These are phyloP conservation scores for Chlorella sp. DNA, from an alignment of 139 green algal genomes.

Conservation along the genomic window DNA sequence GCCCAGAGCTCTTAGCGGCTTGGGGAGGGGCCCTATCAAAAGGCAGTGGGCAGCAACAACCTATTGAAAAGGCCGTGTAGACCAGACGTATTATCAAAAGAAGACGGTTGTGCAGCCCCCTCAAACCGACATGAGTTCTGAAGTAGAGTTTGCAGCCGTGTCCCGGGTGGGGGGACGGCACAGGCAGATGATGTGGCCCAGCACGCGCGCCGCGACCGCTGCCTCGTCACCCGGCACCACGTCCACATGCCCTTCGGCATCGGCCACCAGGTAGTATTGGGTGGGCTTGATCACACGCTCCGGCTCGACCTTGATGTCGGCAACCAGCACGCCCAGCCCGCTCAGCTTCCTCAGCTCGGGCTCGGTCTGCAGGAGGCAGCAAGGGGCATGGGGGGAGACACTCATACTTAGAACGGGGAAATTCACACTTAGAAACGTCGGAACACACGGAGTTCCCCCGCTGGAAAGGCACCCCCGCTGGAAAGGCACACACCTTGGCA, in stretches of 20 bases:
- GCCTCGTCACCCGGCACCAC: conserved; percentile 47
- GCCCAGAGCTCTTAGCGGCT: too few species aligned
- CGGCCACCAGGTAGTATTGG: conserved; percentile 56
- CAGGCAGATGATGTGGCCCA: conserved; percentile 69
- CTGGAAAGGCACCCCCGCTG: not conserved
- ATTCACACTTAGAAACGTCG: too few species aligned
- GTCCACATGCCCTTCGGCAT: conserved; percentile 26
- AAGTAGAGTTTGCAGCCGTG: conserved; percentile 7
- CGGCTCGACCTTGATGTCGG: conserved; percentile 47
- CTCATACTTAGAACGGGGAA: not conserved
- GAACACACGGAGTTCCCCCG: too few species aligned
- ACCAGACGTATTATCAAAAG: too few species aligned
- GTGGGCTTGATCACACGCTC: not conserved
- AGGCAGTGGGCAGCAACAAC: too few species aligned
- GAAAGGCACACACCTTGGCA: conserved; percentile 53
- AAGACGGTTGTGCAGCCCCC: too few species aligned
- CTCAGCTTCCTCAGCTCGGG: conserved; percentile 63
- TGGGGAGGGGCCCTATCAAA: too few species aligned
- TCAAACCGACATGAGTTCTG: conserved; percentile 48
- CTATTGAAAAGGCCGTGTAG: too few species aligned
- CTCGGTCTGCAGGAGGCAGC: conserved; percentile 43
- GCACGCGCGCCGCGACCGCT: not conserved
- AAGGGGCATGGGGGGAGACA: too few species aligned
- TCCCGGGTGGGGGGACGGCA: conserved; percentile 59
- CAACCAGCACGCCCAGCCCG: conserved; percentile 74